A percentile compares a stretch with the other conserved stretches of the same genome.
phyloP scores from a whole-genome alignment of 495 filamentous ascomycete genomes.

The Neurospora pannonica region DNA sequence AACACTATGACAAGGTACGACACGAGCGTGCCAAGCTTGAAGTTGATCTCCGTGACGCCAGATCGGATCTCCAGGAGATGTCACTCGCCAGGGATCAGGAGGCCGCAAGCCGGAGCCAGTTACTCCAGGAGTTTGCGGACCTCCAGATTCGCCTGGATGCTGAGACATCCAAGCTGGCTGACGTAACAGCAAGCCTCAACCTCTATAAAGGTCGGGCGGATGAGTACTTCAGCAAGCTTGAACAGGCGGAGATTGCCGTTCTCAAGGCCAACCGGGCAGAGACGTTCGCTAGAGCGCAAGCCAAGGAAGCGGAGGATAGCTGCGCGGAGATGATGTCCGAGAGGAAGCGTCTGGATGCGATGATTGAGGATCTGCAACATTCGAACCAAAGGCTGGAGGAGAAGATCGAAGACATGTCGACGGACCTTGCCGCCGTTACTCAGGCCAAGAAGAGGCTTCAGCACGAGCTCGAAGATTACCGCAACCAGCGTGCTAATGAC shows the following conservation, averaged over 20 bases:
- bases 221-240: conserved; percentile 95
- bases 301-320: conserved; percentile 81
- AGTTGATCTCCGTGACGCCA: conserved; percentile 80
- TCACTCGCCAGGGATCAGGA: conserved; percentile 72
- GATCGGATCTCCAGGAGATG: conserved; percentile 76
- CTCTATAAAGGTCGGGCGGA: conserved; percentile 90
- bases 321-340: conserved; percentile 87
- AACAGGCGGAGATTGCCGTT: conserved; percentile 92
- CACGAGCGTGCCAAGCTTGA: conserved; percentile 68
- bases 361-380: conserved; percentile 82
- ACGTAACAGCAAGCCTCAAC: conserved; percentile 72
- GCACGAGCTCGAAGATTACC: conserved; percentile 96
- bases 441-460: conserved; percentile 93
- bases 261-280: conserved; percentile 87
- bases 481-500: conserved; percentile 88
- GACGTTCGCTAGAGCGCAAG: conserved; percentile 84
- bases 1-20: conserved; percentile 75
- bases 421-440: conserved; percentile 75
- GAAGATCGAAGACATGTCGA: conserved; percentile 81
- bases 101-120: conserved; percentile 67
- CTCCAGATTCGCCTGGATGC: conserved; percentile 87
- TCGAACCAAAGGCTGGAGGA: conserved; percentile 86
- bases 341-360: conserved; percentile 77
- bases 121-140: conserved; percentile 88
- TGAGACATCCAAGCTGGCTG: conserved; percentile 74